Conservation (phyloP, 129 eudicot species). For the Ambrosia artemisiifolia region DNA sequence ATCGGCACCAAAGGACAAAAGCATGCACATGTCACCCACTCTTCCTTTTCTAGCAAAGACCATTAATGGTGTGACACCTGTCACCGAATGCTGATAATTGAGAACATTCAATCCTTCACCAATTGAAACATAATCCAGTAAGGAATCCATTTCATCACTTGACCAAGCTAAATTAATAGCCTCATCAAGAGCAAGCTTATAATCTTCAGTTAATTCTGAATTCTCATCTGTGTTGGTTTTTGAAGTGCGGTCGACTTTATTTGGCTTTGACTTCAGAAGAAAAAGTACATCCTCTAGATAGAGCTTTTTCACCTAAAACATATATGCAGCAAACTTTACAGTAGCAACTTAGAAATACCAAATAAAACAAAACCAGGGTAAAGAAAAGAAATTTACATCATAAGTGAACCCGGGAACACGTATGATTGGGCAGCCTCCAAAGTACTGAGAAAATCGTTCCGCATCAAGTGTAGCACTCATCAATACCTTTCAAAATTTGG, state of each 20-base stretch:
- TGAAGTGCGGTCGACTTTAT: constrained; percentile 37
- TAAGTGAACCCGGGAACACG: constrained; percentile 97
- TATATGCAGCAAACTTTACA: not conserved
- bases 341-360: not conserved
- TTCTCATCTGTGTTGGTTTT: constrained; percentile 27
- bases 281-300: constrained; percentile 82
- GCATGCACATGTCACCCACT: constrained; percentile 76
- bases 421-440: constrained; percentile 93
- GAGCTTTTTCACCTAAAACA: constrained; percentile 65
- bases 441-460: constrained; percentile 86
- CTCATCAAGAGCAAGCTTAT: constrained; percentile 61
- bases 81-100: constrained; percentile 68
- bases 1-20: constrained; percentile 83
- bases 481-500: constrained; percentile 50
- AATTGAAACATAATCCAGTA: constrained; percentile 56
- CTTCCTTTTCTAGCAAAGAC: constrained; percentile 81
- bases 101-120: constrained; percentile 43
- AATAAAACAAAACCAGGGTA: not conserved
- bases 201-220: constrained; percentile 47
- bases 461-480: constrained; percentile 99
- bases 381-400: constrained; percentile 47
- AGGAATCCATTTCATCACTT: constrained; percentile 69
- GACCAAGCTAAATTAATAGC: constrained; percentile 71
- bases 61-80: constrained; percentile 89
- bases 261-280: constrained; percentile 48